These are phyloP conservation scores for Lagerstroemia speciosa DNA, from an alignment of 345 rosid genomes.

Conservation along the genomic window DNA sequence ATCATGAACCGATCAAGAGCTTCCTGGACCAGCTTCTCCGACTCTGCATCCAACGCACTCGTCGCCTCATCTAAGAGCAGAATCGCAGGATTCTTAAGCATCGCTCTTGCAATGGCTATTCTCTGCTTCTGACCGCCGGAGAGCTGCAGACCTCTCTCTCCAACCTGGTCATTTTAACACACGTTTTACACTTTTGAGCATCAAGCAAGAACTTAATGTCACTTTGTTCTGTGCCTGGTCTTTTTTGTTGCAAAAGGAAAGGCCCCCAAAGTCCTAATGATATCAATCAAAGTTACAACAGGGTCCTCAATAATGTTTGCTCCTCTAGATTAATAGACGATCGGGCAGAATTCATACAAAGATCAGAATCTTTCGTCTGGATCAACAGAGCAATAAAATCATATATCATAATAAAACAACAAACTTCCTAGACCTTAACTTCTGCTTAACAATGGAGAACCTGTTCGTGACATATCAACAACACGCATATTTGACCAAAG, in stretches of 20 bases:
- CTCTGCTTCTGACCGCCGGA: constrained; percentile 99
- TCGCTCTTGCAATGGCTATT: constrained; percentile 94
- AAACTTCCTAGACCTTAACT: neutral
- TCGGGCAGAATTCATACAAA: neutral
- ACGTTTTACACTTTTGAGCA: neutral
- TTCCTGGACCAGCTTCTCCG: constrained; percentile 94
- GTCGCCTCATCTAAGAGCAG: constrained; percentile 91
- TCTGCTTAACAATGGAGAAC: constrained; percentile 1
- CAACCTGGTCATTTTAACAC: constrained; percentile 61
- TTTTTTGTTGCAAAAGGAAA: neutral
- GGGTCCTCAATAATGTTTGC: neutral
- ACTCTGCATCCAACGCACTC: constrained; percentile 92
- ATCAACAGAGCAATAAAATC: neutral
- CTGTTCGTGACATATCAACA: constrained; percentile 6
- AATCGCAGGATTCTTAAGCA: constrained; percentile 94
- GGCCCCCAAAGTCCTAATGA: neutral
- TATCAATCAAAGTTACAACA: neutral
- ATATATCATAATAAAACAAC: neutral
- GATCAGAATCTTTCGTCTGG: neutral
- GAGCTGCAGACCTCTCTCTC: constrained; percentile 92
- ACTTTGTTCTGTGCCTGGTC: neutral
- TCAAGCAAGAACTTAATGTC: too few species aligned
- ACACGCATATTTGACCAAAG: constrained; percentile 58
- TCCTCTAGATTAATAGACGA: neutral
- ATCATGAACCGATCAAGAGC: constrained; percentile 98